Evolutionary conservation across 2,329 filamentous ascomycete species (phyloP).

Genomic region (Stachybotrys chlorohalonatus): DNA sequence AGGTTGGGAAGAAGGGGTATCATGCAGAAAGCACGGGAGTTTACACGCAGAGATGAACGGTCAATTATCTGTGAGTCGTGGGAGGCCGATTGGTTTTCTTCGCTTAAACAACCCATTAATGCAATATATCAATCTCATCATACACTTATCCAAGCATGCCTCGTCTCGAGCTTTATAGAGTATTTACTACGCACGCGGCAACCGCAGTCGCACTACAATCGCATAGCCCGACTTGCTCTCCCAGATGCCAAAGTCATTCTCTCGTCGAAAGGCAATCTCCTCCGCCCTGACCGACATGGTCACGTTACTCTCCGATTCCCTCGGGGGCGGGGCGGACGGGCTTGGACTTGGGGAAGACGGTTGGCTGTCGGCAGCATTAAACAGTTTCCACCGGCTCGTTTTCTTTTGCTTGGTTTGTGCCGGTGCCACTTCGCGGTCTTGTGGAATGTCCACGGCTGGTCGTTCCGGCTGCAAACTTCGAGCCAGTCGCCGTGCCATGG

Average conservation of each 20-base stretch:
- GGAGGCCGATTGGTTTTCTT: too few species aligned
- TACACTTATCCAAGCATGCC: background rate
- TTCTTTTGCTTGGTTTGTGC: conserved; percentile 24
- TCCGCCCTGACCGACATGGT: conserved; percentile 33
- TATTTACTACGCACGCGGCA: background rate
- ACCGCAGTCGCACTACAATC: conserved; percentile 31
- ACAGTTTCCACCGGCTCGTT: conserved; percentile 21
- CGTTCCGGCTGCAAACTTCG: conserved; percentile 29
- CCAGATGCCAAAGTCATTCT: conserved; percentile 43
- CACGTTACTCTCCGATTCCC: conserved; percentile 14
- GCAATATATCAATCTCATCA: background rate
- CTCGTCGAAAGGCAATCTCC: conserved; percentile 39
- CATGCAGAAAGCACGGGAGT: conserved; percentile 32
- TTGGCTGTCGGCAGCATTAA: conserved; percentile 14
- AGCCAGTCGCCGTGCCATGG: conserved; percentile 35
- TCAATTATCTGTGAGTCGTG: background rate
- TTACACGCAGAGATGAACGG: conserved; percentile 26
- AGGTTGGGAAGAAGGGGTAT: conserved; percentile 35
- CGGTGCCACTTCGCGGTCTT: conserved; percentile 18
- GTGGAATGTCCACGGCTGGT: conserved; percentile 3
- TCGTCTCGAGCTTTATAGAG: background rate
- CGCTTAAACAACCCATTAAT: too few species aligned
- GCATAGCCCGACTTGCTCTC: conserved; percentile 42
- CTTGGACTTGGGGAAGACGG: conserved; percentile 1
- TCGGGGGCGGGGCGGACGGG: conserved; percentile 1